Evolutionary conservation across 2,329 filamentous ascomycete genomes (phyloP), one percentile per base, ranked within the genome.

Genomic region (Trichophyton benhamiae): DNA sequence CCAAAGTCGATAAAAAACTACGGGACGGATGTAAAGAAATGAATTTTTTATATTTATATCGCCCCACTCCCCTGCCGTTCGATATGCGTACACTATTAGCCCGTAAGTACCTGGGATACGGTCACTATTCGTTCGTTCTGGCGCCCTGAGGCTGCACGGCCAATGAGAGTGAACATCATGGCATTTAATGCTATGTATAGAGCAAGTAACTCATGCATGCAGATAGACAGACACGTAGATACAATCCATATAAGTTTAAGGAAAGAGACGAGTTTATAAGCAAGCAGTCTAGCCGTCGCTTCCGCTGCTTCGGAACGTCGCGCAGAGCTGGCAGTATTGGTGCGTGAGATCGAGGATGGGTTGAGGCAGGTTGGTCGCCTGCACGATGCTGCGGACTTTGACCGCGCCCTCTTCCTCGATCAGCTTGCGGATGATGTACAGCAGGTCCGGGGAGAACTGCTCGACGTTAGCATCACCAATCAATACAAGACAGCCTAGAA

Each of bases 391-490:
- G 71, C 94, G 84, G 60, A 99, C 88, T 77, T 99, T 99, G 74
- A 99, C 89, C 0, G 92, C 92, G 62, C 94, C 94, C 76, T 99
- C 94, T 67, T 96, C 91, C 75, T 97, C 94, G 71, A 99, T 99
- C 66, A 99, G 80, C 66, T 89, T 91, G 64, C 94, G 87, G 69
- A 97, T 89, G 2, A 89, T 87, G 74, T 86, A 89, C 60, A 99
- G 82, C 49, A 99, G 82, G 66, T 91, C 86, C 0, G 94, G 94
- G 17, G 91, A 96, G 77, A 99, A 99, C 84, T 87, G 57, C 55
- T 61, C 30, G n/a, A 6, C 30, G 30, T 41, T n/a, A 53, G 42
- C 11, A n/a, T 57, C 2, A 2, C 36, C 20, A 27, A 27, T 25
- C 9, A 42, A 20, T 13, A 20, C 33, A 11, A 15, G 13, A 15